These are phyloP conservation scores for Asclepias syriaca DNA, from an alignment of 257 asterid genomes.

Conservation along the genomic window DNA sequence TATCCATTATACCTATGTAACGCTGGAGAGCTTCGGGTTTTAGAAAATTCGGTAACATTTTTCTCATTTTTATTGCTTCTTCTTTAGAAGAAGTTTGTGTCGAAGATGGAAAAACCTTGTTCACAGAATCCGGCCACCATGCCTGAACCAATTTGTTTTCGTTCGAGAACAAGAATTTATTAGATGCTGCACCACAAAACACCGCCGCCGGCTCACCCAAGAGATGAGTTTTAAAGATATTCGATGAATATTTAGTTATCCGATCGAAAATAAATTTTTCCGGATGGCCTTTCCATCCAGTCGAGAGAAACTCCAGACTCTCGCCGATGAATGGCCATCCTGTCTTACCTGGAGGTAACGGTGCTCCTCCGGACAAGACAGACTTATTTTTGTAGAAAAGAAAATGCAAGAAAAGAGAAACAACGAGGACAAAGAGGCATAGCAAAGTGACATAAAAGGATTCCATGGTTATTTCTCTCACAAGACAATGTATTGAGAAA, in stretches of 20 bases:
- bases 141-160: conserved; percentile 53
- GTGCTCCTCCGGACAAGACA: not conserved
- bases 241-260: conserved; percentile 35
- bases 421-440: conserved; percentile 32
- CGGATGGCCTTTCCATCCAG: conserved; percentile 54
- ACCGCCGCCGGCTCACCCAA: conserved; percentile 35
- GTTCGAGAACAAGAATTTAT: conserved; percentile 52
- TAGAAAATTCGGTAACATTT: conserved; percentile 54
- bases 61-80: conserved; percentile 56
- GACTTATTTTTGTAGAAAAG: conserved; percentile 46
- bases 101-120: conserved; percentile 45
- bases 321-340: conserved; percentile 57
- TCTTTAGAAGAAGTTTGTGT: conserved; percentile 44
- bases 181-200: conserved; percentile 37
- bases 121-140: conserved; percentile 56
- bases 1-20: conserved; percentile 51
- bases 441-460: conserved; percentile 44
- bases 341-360: conserved; percentile 42
- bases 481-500: not conserved
- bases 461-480: conserved; percentile 35
- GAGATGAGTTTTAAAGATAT: conserved; percentile 37
- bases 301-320: conserved; percentile 46
- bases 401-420: conserved; percentile 45
- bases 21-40: conserved; percentile 58
- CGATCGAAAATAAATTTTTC: conserved; percentile 50